Base-by-base conservation (phyloP, 192 early-diverging fungal species). In the Phlyctochytrium arcticum region DNA sequence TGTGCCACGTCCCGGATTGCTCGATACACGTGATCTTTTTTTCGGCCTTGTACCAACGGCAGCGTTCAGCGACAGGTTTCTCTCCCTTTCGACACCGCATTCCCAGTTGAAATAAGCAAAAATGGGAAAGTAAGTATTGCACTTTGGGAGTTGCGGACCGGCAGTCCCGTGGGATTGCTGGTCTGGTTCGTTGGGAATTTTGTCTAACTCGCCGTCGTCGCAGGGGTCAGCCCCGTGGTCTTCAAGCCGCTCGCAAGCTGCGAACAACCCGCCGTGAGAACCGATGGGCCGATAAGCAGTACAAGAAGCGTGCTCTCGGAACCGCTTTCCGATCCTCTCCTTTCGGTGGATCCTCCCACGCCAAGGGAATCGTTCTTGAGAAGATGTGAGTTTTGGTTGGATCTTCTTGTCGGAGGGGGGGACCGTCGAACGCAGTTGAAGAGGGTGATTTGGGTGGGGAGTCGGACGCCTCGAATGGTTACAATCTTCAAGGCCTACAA, bases 311-410 rank as follows among this genome's bases (percentile, higher is more conserved):
- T 72, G 93, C 94, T 55, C 87, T 99, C 64, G 95, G 95, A 76
- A 99, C 97, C 72, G 92, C 94, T 59, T 99, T 80, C 92, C 93
- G 90, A 81, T 94, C 87, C 80, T 94, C 92, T 72, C 97, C 97
- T 37, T 99, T 99, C 85, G 95, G 92, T 85, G 97, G 95, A 62
- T 90, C 97, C 57, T 99, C 97, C 59, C 97, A 99, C 84, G 97
- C 97, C 80, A 99, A 99, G 92, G 97, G 97, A 68, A 99, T 99
- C 76, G 94, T 98, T 63, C 88, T 99, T 67, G 97, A 99, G 87
- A 99, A 99, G 90, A 98, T 99, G 91, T 92, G 83, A 32, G 85
- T 78, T 31, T 56, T 30, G 30, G 61, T 57, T 48, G 27, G n/a
- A n/a, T n/a, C n/a, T n/a, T n/a, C n/a, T n/a, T n/a, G n/a, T n/a